Percentiles rank a stretch among this genome's conserved stretches.
phyloP scores from a whole-genome alignment of 1,284 basidiomycete species.

The Cronartium quercuum region DNA sequence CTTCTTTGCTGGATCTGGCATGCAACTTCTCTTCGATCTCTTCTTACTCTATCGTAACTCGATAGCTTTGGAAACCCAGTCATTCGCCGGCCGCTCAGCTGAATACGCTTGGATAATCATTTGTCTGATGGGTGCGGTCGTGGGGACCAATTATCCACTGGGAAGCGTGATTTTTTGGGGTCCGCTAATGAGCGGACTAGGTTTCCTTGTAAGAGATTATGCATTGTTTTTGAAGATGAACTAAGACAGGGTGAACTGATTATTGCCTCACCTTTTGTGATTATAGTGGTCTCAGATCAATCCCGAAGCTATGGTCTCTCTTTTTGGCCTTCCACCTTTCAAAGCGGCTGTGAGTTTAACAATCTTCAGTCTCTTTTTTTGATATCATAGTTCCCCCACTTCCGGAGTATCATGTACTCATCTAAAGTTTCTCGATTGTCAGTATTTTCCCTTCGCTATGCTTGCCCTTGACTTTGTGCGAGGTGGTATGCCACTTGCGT shows the following conservation, averaged over 20 bases:
- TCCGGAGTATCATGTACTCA: neutral
- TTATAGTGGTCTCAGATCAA: conserved; percentile 38
- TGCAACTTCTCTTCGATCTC: conserved; percentile 37
- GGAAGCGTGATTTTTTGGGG: conserved; percentile 36
- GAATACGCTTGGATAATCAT: conserved; percentile 39
- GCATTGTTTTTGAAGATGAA: neutral
- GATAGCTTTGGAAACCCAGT: conserved; percentile 32
- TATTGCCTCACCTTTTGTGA: neutral
- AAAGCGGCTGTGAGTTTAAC: conserved; percentile 21
- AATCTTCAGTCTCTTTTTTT: neutral
- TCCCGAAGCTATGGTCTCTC: conserved; percentile 27
- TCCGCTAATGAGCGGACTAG: conserved; percentile 37
- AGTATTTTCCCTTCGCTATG: conserved; percentile 39
- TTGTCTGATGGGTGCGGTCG: conserved; percentile 25
- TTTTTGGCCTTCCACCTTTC: conserved; percentile 38
- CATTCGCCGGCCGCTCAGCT: conserved; percentile 24
- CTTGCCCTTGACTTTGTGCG: conserved; percentile 29
- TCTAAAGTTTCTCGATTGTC: neutral
- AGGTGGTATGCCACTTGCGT: conserved; percentile 27
- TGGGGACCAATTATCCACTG: conserved; percentile 37
- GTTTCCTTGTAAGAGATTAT: conserved; percentile 23
- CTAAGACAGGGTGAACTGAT: neutral
- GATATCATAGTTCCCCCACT: neutral
- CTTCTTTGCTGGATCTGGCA: conserved; percentile 38
- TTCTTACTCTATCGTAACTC: conserved; percentile 39